A percentile compares a stretch with the other conserved stretches of the same genome.
These are phyloP conservation scores for Dipodascus geniculatus DNA, from an alignment of 805 yeast species.

Conservation along the genomic window DNA sequence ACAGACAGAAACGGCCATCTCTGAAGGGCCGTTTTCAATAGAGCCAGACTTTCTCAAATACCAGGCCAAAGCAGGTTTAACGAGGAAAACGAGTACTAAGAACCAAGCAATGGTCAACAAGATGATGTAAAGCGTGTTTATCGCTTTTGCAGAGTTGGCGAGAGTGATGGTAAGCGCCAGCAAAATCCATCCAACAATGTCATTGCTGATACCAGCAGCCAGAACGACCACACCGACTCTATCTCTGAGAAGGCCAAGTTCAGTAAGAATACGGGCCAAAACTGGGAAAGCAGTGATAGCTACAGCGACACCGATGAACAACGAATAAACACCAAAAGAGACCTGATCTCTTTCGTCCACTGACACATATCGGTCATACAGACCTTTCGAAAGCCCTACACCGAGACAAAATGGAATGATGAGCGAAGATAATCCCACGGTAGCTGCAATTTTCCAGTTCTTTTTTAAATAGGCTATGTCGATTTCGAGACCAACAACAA, in stretches of 20 bases:
- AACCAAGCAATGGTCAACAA: conserved; percentile 62
- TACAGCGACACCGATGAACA: conserved; percentile 72
- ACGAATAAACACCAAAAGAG: conserved; percentile 63
- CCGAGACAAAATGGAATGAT: conserved; percentile 75
- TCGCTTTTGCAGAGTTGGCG: conserved; percentile 56
- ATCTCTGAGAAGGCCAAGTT: conserved; percentile 55
- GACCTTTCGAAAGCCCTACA: conserved; percentile 55
- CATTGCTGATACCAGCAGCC: conserved; percentile 76
- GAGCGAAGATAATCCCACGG: conserved; percentile 63
- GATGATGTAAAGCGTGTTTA: conserved; percentile 57
- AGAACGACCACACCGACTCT: conserved; percentile 52
- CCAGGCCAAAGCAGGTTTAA: conserved; percentile 37
- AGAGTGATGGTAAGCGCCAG: conserved; percentile 66
- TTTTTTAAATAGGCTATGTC: conserved; percentile 53
- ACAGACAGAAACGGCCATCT: conserved; percentile 52
- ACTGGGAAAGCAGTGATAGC: conserved; percentile 84
- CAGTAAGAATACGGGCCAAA: conserved; percentile 65
- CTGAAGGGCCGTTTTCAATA: conserved; percentile 41
- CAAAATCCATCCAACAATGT: conserved; percentile 70
- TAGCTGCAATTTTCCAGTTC: conserved; percentile 46
- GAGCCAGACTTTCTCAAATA: conserved; percentile 41
- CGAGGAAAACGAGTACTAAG: conserved; percentile 44
- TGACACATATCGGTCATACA: conserved; percentile 36
- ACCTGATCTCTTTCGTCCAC: conserved; percentile 26
- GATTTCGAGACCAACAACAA: conserved; percentile 70